These are phyloP conservation scores for Hypoxylon perforatum DNA, from an alignment of 495 filamentous ascomycete genomes.

Conservation along the genomic window DNA sequence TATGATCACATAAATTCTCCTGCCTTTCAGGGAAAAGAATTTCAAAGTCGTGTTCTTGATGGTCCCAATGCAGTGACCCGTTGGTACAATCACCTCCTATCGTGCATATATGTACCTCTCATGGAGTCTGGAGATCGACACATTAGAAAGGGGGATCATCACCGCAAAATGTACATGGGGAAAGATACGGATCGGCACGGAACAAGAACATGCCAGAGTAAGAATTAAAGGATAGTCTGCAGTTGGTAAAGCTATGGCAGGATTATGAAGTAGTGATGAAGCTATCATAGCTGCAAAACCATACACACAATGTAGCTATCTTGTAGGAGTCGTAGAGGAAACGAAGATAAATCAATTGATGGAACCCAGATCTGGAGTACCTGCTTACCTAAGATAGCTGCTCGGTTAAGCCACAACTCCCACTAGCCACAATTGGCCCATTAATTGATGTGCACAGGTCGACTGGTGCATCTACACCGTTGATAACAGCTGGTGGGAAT, in stretches of 20 bases:
- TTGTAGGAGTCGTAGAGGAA: no score
- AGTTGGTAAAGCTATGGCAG: no score
- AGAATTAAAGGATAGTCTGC: no score
- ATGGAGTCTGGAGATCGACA: slow-evolving; percentile 17
- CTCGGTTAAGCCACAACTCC: no score
- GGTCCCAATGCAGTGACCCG: background rate
- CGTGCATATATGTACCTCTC: background rate
- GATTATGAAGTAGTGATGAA: no score
- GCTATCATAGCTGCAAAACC: no score
- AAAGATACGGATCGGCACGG: slow-evolving; percentile 12
- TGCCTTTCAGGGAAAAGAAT: background rate
- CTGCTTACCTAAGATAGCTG: no score
- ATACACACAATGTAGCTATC: no score
- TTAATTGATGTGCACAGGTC: no score
- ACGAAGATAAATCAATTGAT: no score
- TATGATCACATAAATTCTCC: background rate
- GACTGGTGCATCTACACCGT: background rate
- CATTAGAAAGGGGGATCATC: slow-evolving; percentile 28
- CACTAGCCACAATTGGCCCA: slow-evolving; percentile 20
- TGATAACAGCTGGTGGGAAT: background rate
- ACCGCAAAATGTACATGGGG: slow-evolving; percentile 1
- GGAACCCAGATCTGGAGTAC: no score
- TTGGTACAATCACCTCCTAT: background rate
- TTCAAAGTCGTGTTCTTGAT: background rate
- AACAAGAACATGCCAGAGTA: background rate